These are phyloP conservation scores for Zarea fungicola DNA, from an alignment of 2,329 filamentous ascomycete genomes.

Conservation along the genomic window DNA sequence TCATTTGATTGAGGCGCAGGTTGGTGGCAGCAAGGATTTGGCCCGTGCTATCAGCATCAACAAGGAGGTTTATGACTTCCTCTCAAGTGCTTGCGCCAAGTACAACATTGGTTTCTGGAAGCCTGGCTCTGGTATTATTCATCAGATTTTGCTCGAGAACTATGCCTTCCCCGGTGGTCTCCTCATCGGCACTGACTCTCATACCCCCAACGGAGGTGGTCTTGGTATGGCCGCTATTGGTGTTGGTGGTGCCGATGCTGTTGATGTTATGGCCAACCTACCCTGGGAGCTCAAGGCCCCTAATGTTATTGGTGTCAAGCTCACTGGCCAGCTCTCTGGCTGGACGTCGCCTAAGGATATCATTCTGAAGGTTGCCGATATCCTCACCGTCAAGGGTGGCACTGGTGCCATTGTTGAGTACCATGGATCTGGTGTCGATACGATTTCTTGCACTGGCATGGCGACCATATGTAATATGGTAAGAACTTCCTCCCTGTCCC, in stretches of 20 bases:
- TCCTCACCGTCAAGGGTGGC: constrained; percentile 95
- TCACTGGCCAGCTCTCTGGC: constrained; percentile 82
- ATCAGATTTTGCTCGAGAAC: constrained; percentile 98
- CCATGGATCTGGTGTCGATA: constrained; percentile 61
- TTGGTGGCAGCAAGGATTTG: constrained; percentile 91
- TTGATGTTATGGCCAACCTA: constrained; percentile 95
- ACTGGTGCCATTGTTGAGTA: constrained; percentile 89
- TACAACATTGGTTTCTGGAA: constrained; percentile 99
- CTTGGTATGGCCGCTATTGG: constrained; percentile 92
- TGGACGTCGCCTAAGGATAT: constrained; percentile 97
- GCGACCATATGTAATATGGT: constrained; percentile 58
- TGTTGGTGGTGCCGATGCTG: constrained; percentile 96
- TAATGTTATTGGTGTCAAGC: constrained; percentile 92
- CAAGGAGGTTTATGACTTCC: constrained; percentile 99
- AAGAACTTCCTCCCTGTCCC: not conserved
- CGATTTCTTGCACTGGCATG: constrained; percentile 63
- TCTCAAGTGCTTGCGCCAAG: constrained; percentile 89
- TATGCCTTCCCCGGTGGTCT: constrained; percentile 98
- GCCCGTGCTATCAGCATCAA: constrained; percentile 87
- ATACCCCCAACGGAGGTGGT: constrained; percentile 96
- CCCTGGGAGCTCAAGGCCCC: constrained; percentile 98
- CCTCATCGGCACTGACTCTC: constrained; percentile 95
- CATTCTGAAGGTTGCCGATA: constrained; percentile 94
- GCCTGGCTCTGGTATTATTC: constrained; percentile 97
- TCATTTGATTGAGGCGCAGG: constrained; percentile 96